Base-by-base conservation (phyloP, 2,329 filamentous ascomycete genomes). In the Thermomyces lanuginosus region DNA sequence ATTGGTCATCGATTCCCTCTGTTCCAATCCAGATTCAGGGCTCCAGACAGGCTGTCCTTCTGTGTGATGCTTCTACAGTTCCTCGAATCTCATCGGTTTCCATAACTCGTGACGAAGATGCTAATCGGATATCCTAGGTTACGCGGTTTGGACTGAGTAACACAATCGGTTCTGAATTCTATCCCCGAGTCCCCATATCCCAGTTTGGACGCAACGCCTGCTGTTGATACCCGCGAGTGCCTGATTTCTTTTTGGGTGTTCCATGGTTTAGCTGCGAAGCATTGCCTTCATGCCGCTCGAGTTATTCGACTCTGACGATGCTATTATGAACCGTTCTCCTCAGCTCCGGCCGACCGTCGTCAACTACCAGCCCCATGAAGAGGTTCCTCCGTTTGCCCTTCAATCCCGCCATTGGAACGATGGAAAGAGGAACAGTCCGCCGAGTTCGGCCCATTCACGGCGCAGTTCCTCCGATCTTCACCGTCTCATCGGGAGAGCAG, bases 241-340 rank as follows among this genome's bases (percentile, higher is more conserved):
- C n/a, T n/a, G n/a, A n/a, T n/a, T n/a, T n/a, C n/a, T n/a, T n/a
- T n/a, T n/a, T n/a, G n/a, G n/a, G 28, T 29, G 28, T 17, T 40
- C 42, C 29, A 47, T 48, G 46, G 38, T 41, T 35, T n/a, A n/a
- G n/a, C n/a, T 35, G 31, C 30, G 40, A 41, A 37, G 33, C 33
- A 24, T 39, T 36, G 43, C 40, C 38, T 42, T 38, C 37, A 51
- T 53, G 45, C 51, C 36, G 39, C 40, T 39, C 38, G 51, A 55
- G 31, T 42, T 43, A 36, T 56, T 56, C 41, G 51, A 57, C 34
- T 45, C 49, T 31, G 53, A 58, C 32, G 53, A 56, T 33, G 48
- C 39, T 31, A n/a, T n/a, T n/a, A 41, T 38, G 33, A 39, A 44
- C 35, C 37, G 40, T 30, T 56, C 54, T 21, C 56, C 56, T 21